Conservation (phyloP, 257 asterid species). For the Linaria vulgaris region DNA sequence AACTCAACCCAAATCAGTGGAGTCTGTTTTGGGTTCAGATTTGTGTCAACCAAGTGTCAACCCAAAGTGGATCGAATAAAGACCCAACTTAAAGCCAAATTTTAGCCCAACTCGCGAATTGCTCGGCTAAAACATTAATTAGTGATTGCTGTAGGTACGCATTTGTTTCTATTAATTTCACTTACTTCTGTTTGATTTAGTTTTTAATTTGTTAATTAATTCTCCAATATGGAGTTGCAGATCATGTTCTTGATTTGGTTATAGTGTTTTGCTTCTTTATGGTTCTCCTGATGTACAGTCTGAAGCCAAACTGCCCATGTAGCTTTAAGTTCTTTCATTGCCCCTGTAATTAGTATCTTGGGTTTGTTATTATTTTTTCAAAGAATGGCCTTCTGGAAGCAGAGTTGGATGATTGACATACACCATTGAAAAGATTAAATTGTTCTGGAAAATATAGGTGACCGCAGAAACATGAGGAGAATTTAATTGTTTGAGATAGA, state of each 20-base stretch:
- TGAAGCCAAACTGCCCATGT: neutral
- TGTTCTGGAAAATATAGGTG: neutral
- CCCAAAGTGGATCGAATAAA: too few relatives aligned
- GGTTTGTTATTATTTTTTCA: neutral
- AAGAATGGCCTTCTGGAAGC: neutral
- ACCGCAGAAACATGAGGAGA: neutral
- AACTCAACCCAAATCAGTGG: too few relatives aligned
- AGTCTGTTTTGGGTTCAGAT: too few relatives aligned
- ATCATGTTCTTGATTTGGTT: constrained; percentile 19
- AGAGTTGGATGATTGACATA: neutral
- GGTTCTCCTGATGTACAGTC: neutral
- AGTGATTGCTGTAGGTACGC: too few relatives aligned
- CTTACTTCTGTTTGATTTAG: too few relatives aligned
- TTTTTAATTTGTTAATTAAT: too few relatives aligned
- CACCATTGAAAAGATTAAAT: neutral
- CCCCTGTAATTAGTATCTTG: neutral
- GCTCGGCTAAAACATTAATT: too few relatives aligned
- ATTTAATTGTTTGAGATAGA: neutral
- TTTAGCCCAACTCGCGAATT: too few relatives aligned
- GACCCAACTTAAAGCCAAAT: too few relatives aligned
- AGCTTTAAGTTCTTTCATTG: neutral
- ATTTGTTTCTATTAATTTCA: too few relatives aligned
- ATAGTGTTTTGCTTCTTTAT: constrained; percentile 11
- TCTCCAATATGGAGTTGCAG: neutral
- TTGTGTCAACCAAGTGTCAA: too few relatives aligned